Conservation (phyloP, 2,329 filamentous ascomycete species). For the Penicillium aurantiogriseum region DNA sequence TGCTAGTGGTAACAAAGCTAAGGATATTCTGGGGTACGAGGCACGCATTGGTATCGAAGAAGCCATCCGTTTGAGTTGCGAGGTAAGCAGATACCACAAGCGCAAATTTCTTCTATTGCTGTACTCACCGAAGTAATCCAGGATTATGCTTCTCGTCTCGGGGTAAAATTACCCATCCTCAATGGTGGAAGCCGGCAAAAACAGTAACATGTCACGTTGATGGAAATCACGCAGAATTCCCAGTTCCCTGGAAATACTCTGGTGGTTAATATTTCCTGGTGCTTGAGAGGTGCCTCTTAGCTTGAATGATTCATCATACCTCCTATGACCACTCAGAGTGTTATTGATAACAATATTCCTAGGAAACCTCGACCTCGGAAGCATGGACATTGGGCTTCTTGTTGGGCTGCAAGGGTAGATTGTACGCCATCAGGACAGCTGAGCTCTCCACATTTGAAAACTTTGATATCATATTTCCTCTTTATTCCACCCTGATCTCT, state of each 20-base stretch:
- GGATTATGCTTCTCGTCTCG: conserved; percentile 36
- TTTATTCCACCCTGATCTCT: not conserved
- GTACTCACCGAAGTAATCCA: conserved; percentile 14
- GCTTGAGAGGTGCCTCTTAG: conserved; percentile 10
- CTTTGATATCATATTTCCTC: not conserved
- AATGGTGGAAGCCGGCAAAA: not conserved
- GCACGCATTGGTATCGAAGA: conserved; percentile 53
- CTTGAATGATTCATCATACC: conserved; percentile 5
- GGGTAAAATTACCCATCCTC: conserved; percentile 21
- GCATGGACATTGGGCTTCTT: conserved; percentile 20
- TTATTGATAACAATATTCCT: conserved; percentile 3
- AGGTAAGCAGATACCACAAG: conserved; percentile 34
- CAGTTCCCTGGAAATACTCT: conserved; percentile 4
- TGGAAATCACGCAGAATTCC: conserved; percentile 11
- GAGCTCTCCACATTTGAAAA: not conserved
- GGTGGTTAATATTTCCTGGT: conserved; percentile 8
- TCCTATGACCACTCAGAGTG: not conserved
- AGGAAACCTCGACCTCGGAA: not conserved
- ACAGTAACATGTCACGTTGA: not conserved
- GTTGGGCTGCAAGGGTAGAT: conserved; percentile 23
- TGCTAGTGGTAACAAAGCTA: conserved; percentile 54
- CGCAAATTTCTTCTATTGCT: not conserved
- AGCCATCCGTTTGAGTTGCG: conserved; percentile 51
- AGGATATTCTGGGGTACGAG: conserved; percentile 52
- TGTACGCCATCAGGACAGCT: not conserved